Evolutionary conservation across 306 rosid species (phyloP).

Genomic region (Inga leiocalycina): DNA sequence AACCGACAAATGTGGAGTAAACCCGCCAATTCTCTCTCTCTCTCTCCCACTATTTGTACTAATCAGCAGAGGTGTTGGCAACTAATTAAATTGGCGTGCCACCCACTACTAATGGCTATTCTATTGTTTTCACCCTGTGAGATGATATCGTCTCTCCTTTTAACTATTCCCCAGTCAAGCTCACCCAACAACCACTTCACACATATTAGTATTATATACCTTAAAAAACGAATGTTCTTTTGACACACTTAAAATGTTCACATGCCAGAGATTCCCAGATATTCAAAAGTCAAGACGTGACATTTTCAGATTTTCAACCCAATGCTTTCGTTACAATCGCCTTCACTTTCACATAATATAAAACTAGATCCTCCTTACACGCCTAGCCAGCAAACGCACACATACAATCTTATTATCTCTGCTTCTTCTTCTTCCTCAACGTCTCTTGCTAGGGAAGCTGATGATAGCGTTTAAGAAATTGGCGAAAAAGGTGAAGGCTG

Average conservation of each 20-base stretch:
- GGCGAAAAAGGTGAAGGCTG: slow-evolving; percentile 59
- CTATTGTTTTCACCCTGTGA: neutral
- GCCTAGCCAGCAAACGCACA: neutral
- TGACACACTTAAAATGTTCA: neutral
- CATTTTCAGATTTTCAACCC: slow-evolving; percentile 27
- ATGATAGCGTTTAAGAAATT: slow-evolving; percentile 68
- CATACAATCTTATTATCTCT: slow-evolving; percentile 2
- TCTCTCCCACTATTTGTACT: slow-evolving; percentile 22
- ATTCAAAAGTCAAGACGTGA: slow-evolving; percentile 32
- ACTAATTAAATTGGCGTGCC: slow-evolving; percentile 25
- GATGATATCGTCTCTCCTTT: neutral
- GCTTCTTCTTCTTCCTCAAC: neutral
- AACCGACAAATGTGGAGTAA: slow-evolving; percentile 40
- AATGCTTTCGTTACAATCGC: neutral
- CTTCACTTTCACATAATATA: slow-evolving; percentile 12
- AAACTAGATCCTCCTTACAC: slow-evolving; percentile 17
- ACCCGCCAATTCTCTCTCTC: neutral
- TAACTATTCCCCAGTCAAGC: slow-evolving; percentile 32
- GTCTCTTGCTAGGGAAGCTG: slow-evolving; percentile 59
- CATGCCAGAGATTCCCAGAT: neutral
- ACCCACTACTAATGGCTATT: slow-evolving; percentile 24
- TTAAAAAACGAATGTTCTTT: neutral
- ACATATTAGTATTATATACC: neutral
- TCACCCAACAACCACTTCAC: slow-evolving; percentile 18
- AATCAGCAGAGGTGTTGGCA: neutral